A percentile compares a stretch with the other conserved stretches of the same genome.
These are phyloP conservation scores for Tephrocybe sp. DNA, from an alignment of 768 basidiomycete species.

Conservation along the genomic window DNA sequence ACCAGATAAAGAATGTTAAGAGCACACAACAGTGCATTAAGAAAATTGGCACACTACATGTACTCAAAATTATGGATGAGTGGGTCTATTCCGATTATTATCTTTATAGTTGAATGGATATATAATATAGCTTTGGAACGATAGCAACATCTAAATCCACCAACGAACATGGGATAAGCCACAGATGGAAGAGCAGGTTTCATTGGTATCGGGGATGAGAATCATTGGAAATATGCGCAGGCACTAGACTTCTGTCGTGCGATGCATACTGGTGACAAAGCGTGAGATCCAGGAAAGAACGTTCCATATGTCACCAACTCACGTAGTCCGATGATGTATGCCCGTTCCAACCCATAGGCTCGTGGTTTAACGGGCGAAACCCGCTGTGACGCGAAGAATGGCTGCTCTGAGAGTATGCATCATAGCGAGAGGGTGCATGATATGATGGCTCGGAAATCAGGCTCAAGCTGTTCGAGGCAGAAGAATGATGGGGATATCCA, in stretches of 20 bases:
- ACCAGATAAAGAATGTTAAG: no score
- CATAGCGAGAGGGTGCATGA: slow-evolving; percentile 51
- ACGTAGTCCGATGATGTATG: slow-evolving; percentile 56
- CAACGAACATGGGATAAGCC: not conserved
- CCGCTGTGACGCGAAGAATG: slow-evolving; percentile 42
- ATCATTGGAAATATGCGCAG: slow-evolving; percentile 36
- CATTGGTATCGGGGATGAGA: slow-evolving; percentile 44
- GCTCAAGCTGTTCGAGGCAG: slow-evolving; percentile 41
- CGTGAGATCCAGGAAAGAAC: not conserved
- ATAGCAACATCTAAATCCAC: not conserved
- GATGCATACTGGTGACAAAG: slow-evolving; percentile 24
- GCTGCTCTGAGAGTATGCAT: slow-evolving; percentile 41
- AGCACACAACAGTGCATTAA: no score
- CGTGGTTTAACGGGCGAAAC: slow-evolving; percentile 52
- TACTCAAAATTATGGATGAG: not conserved
- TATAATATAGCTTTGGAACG: not conserved
- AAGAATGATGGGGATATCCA: slow-evolving; percentile 45
- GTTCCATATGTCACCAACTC: slow-evolving; percentile 26
- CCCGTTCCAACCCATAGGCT: slow-evolving; percentile 51
- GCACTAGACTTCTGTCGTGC: slow-evolving; percentile 34
- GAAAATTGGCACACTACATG: no score
- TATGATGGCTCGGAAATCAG: slow-evolving; percentile 62
- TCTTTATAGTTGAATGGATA: not conserved
- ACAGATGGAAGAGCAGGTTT: slow-evolving; percentile 8
- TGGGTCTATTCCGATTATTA: not conserved